A percentile compares a stretch with the other conserved stretches of the same genome.
phyloP scores from a whole-genome alignment of 31 red algal species.

The Endocladia muricata region DNA sequence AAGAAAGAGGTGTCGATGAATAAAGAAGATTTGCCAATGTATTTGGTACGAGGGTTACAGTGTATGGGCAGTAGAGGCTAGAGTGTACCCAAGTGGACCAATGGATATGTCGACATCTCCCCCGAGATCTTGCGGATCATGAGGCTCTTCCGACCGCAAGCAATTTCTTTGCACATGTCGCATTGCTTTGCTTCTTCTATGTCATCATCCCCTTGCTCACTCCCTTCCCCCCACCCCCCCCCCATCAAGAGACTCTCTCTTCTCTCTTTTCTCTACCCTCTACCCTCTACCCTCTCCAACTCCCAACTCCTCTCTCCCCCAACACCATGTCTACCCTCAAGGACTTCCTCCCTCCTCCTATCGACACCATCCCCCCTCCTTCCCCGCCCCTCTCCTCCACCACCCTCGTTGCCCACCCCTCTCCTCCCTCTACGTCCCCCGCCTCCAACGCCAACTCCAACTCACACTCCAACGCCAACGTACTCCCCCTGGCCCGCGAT shows the following conservation, averaged over 20 bases:
- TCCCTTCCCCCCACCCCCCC: not conserved
- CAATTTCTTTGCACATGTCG: not conserved
- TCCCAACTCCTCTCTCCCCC: not conserved
- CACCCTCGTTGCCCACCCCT: not conserved
- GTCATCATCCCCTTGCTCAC: not conserved
- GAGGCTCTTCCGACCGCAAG: not conserved
- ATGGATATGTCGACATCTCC: not conserved
- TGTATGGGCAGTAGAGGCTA: not conserved
- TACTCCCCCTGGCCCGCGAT: slow-evolving; percentile 8
- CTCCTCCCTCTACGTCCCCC: slow-evolving; percentile 6
- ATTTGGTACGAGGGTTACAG: no score
- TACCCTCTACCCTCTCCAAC: not conserved
- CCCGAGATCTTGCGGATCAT: not conserved
- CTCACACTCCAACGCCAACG: not conserved
- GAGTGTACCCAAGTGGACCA: not conserved
- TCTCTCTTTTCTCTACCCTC: not conserved
- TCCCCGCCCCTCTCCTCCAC: not conserved
- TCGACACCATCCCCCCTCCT: not conserved
- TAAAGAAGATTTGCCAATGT: no score
- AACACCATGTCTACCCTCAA: slow-evolving; percentile 17
- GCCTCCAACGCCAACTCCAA: slow-evolving; percentile 28
- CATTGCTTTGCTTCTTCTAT: not conserved
- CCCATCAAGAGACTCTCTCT: not conserved
- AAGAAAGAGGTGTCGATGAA: no score
- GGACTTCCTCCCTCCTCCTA: slow-evolving; percentile 19